phyloP scores from a whole-genome alignment of 495 filamentous ascomycete species.

The Penicillium soppii region DNA sequence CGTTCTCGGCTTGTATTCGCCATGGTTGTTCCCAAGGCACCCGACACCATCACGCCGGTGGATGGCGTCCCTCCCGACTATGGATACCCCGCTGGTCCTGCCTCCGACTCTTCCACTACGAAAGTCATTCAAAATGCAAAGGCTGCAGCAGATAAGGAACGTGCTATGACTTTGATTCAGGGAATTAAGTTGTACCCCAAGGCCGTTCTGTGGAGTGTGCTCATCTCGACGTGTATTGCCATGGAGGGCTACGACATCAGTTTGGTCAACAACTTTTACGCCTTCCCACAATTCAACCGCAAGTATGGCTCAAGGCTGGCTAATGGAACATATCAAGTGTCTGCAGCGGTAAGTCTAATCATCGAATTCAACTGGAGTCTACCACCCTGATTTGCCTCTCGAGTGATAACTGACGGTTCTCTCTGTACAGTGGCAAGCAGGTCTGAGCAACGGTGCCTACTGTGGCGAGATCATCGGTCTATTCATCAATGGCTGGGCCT shows the following conservation, averaged over 20 bases:
- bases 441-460: slow-evolving; percentile 65
- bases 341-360: slow-evolving; percentile 47
- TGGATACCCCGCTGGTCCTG: slow-evolving; percentile 15
- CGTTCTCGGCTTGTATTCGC: slow-evolving; percentile 8
- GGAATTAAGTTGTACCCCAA: slow-evolving; percentile 55
- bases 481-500: slow-evolving; percentile 72
- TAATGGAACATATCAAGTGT: slow-evolving; percentile 63
- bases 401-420: slow-evolving; percentile 7
- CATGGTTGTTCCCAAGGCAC: slow-evolving; percentile 25
- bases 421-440: slow-evolving; percentile 64
- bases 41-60: slow-evolving; percentile 28
- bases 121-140: slow-evolving; percentile 44
- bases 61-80: slow-evolving; percentile 14
- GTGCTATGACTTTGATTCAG: slow-evolving; percentile 43
- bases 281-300: slow-evolving; percentile 56
- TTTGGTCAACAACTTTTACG: slow-evolving; percentile 54
- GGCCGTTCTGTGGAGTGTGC: slow-evolving; percentile 53
- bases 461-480: slow-evolving; percentile 75
- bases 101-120: slow-evolving; percentile 29
- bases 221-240: slow-evolving; percentile 53
- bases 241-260: slow-evolving; percentile 62
- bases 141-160: slow-evolving; percentile 47
- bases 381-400: not conserved
- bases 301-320: slow-evolving; percentile 62
- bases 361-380: no score